Percentiles rank a stretch among this genome's conserved stretches.
These are phyloP conservation scores for Fraxinus quadrangulata DNA, from an alignment of 257 asterid species.

Conservation along the genomic window DNA sequence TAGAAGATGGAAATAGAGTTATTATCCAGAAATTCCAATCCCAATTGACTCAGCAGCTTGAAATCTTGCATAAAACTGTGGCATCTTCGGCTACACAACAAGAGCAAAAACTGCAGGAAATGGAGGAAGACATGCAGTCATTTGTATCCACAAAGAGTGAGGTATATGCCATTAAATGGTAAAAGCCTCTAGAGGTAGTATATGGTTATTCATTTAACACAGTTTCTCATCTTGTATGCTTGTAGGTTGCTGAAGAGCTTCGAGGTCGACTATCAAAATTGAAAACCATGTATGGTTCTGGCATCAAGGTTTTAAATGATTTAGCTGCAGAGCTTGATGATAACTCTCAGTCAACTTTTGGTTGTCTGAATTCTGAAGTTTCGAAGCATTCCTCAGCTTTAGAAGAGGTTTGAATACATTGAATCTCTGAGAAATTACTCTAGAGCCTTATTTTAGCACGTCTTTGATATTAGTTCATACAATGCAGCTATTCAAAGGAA, in stretches of 20 bases:
- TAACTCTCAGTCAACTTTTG: conserved; percentile 74
- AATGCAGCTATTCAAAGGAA: conserved; percentile 73
- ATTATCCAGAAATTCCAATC: conserved; percentile 79
- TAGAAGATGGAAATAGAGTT: conserved; percentile 81
- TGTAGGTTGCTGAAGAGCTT: conserved; percentile 91
- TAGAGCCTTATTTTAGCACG: conserved; percentile 11
- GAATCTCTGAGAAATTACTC: conserved; percentile 18
- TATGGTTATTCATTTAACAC: conserved; percentile 18
- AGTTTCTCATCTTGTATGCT: conserved; percentile 20
- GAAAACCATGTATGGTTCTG: conserved; percentile 77
- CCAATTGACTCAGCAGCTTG: conserved; percentile 86
- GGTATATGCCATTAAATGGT: conserved; percentile 42
- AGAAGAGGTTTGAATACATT: conserved; percentile 63
- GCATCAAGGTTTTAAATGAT: conserved; percentile 71
- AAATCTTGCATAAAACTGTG: conserved; percentile 74
- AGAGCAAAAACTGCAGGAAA: conserved; percentile 78
- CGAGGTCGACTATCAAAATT: conserved; percentile 63
- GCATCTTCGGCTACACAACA: conserved; percentile 91
- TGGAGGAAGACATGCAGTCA: conserved; percentile 96
- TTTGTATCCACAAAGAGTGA: conserved; percentile 84
- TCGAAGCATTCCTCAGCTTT: conserved; percentile 77
- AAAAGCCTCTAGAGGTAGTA: conserved; percentile 21
- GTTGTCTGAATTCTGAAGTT: conserved; percentile 75
- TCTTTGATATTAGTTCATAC: conserved; percentile 29
- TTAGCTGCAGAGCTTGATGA: conserved; percentile 80